Base-by-base conservation (phyloP, 148 eudicot species). In the Rhododendron henanense region DNA sequence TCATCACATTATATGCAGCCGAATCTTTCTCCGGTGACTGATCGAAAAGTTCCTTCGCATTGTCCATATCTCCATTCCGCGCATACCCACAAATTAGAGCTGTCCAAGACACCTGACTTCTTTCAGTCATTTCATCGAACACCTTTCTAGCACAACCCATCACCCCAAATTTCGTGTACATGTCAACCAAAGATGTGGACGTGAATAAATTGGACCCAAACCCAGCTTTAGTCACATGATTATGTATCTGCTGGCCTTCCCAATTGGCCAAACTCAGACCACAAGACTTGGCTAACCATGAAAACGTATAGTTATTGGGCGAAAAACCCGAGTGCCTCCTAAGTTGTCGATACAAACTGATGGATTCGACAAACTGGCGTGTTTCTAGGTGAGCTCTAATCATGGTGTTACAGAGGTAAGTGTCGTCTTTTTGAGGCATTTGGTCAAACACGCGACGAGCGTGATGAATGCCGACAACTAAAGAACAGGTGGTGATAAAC, bases 41-140 rank as follows among this genome's bases (percentile, higher is more conserved):
- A 87, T 88, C 85, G 84, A 96, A 96, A 50, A 90, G 84, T 51
- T 74, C 90, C 63, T 85, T 81, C 18, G 96, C 94, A 63, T 55
- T 87, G 18, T 57, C 88, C 88, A 93, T 88, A 85, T 93, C 92
- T 80, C 96, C 93, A 74, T 75, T 65, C 87, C 89, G 93, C 13
- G 93, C 91, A 85, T 92, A 91, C 83, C 98, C 98, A 67, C 92
- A 87, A 71, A 96, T 88, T n/a, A 94, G 88, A 78, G 93, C 91
- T 13, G 96, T 95, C 96, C 95, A 95, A 55, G 95, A 93, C 78
- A 93, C 95, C 10, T 88, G 89, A 89, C 91, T 95, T 84, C 94
- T 95, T 33, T 88, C 90, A 61, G 83, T 31, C 98, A 95, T 94
- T 90, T 90, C 95, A 90, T 94, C 94, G 82, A 95, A 95, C 88